phyloP scores from a whole-genome alignment of 257 asterid species.

The Schizonepeta tenuifolia region DNA sequence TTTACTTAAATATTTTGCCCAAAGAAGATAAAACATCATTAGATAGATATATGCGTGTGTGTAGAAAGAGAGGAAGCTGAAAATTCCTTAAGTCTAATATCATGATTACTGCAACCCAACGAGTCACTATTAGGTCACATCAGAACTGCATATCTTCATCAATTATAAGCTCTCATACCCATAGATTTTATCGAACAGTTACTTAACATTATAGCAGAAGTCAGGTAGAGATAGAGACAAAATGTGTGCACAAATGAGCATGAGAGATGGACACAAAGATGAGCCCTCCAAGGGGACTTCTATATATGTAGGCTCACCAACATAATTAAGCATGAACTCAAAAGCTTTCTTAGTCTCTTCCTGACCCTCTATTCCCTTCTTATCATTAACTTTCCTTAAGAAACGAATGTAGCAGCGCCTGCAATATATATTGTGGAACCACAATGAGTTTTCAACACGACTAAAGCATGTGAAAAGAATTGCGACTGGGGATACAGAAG shows the following conservation, averaged over 20 bases:
- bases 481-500: not conserved
- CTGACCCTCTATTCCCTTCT: constrained; percentile 85
- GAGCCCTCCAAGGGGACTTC: constrained; percentile 19
- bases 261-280: not conserved
- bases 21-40: not conserved
- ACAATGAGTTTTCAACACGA: not conserved
- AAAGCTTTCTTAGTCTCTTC: constrained; percentile 95
- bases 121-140: constrained; percentile 1
- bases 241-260: not conserved
- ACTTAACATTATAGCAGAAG: not conserved
- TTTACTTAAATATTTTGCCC: not conserved
- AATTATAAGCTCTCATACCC: not conserved
- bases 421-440: constrained; percentile 33
- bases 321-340: constrained; percentile 91
- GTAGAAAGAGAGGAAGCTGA: not conserved
- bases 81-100: not conserved
- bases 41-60: not conserved
- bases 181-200: constrained; percentile 12
- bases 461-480: too few relatives aligned
- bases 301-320: constrained; percentile 59
- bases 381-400: constrained; percentile 84
- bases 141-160: not conserved
- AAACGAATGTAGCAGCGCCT: constrained; percentile 98
- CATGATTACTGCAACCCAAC: not conserved
- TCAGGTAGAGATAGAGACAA: not conserved